Evolutionary conservation across 2,329 filamentous ascomycete genomes (phyloP), one percentile per base, ranked within the genome.

Genomic region (Ceratocystis lukuohia): DNA sequence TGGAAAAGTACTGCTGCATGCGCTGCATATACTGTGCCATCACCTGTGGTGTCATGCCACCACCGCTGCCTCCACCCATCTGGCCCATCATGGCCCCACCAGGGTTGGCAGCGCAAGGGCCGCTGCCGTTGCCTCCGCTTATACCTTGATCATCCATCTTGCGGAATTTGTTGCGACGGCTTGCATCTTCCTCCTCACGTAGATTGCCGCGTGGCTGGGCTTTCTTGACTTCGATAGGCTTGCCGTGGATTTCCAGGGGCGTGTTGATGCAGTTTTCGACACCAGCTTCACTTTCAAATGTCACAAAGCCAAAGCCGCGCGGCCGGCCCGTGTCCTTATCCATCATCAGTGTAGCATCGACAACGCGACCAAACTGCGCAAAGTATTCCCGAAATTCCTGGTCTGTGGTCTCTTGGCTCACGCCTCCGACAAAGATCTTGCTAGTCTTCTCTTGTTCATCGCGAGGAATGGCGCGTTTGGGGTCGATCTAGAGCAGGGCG

Each of bases 261-360:
- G 87, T 84, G 66, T 88, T 86, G 56, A 99, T 84, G 68, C 92
- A 96, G 44, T 89, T 88, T 70, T 99, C 94, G 57, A 99, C 94
- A 20, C 94, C 94, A 17, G 90, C 87, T 73, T 99, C 94, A 70
- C 88, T 95, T 76, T 99, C 94, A 71, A 99, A 99, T 0, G 94
- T 99, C 65, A 99, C 94, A 75, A 99, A 99, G 15, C 94, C 94
- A 73, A 99, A 99, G 1, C 94, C 94, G 73, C 94, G 84, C 2
- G 94, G 94, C 50, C 94, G 85, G n/a, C 94, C 94, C 0, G 94
- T 99, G 75, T 99, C 94, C 77, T 99, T 99, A 75, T 99, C 94
- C 86, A 99, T 99, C 94, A 99, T 99, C 1, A 99, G 84, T 0
- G 94, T 99, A 1, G 94, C 94, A 77, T 99, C 94, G 48, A 99